These are phyloP conservation scores for Lolium perenne DNA, from an alignment of 176 grass and related monocot genomes.

Conservation along the genomic window DNA sequence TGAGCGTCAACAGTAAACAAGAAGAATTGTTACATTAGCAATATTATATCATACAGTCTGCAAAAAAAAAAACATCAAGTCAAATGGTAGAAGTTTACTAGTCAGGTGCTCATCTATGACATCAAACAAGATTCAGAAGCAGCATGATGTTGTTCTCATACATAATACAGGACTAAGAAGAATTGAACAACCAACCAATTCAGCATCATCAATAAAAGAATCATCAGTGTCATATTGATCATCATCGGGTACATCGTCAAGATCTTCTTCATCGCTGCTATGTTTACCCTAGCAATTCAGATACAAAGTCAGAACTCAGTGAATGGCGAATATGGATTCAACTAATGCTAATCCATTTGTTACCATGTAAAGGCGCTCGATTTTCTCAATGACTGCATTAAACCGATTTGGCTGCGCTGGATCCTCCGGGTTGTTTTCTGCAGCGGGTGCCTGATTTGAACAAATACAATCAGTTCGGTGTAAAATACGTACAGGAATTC, in stretches of 20 bases:
- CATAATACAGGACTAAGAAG: neutral
- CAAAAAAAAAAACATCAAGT: neutral
- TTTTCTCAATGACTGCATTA: slow-evolving; percentile 98
- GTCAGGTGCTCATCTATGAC: neutral
- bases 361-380: slow-evolving; percentile 98
- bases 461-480: slow-evolving; percentile 16
- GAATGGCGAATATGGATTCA: neutral
- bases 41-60: slow-evolving; percentile 21
- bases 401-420: slow-evolving; percentile 78
- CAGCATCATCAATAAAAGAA: slow-evolving; percentile 98
- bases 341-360: slow-evolving; percentile 23
- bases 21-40: neutral
- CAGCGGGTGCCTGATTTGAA: slow-evolving; percentile 57
- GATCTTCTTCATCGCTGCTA: slow-evolving; percentile 96
- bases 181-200: slow-evolving; percentile 74
- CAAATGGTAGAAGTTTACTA: slow-evolving; percentile 16
- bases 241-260: slow-evolving; percentile 87
- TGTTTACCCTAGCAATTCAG: slow-evolving; percentile 76
- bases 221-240: slow-evolving; percentile 99
- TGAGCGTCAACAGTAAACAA: slow-evolving; percentile 3
- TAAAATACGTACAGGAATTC: slow-evolving; percentile 31
- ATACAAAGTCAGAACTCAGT: slow-evolving; percentile 39
- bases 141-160: neutral
- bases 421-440: slow-evolving; percentile 75
- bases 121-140: slow-evolving; percentile 32